Evolutionary conservation across 2,329 filamentous ascomycete genomes (phyloP).

Genomic region (Proliferodiscus dingleyae): DNA sequence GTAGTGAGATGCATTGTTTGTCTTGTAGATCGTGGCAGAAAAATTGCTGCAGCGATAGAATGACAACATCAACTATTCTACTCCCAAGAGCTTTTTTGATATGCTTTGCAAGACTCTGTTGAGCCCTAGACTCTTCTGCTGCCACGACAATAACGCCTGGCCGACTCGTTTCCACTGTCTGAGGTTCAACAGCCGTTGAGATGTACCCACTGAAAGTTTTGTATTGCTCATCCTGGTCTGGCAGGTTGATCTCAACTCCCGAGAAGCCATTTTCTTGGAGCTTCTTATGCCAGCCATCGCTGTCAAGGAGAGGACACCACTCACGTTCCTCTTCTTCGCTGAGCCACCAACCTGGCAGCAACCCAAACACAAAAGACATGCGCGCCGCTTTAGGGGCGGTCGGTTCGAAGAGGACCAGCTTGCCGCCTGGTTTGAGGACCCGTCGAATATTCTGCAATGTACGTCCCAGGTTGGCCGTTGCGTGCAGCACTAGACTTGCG

Average conservation of each 20-base stretch:
- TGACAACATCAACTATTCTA: too few species aligned
- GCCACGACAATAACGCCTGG: too few species aligned
- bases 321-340: neutral
- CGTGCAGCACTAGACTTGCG: slow-evolving; percentile 10
- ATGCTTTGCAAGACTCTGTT: too few species aligned
- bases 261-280: neutral
- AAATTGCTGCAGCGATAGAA: too few species aligned
- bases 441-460: slow-evolving; percentile 23
- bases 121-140: too few species aligned
- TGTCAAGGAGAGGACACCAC: neutral
- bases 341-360: slow-evolving; percentile 8
- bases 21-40: too few species aligned
- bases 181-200: too few species aligned
- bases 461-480: slow-evolving; percentile 13
- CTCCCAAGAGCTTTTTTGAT: too few species aligned
- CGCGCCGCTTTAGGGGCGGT: neutral
- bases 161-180: too few species aligned
- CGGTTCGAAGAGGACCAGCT: slow-evolving; percentile 23
- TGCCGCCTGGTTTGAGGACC: slow-evolving; percentile 27
- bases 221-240: too few species aligned
- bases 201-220: too few species aligned
- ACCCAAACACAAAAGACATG: slow-evolving; percentile 7
- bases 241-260: neutral
- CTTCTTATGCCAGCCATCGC: neutral
- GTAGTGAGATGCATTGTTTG: too few species aligned